Evolutionary conservation across 148 eudicot species (phyloP).

Genomic region (Fallopia convolvulus): DNA sequence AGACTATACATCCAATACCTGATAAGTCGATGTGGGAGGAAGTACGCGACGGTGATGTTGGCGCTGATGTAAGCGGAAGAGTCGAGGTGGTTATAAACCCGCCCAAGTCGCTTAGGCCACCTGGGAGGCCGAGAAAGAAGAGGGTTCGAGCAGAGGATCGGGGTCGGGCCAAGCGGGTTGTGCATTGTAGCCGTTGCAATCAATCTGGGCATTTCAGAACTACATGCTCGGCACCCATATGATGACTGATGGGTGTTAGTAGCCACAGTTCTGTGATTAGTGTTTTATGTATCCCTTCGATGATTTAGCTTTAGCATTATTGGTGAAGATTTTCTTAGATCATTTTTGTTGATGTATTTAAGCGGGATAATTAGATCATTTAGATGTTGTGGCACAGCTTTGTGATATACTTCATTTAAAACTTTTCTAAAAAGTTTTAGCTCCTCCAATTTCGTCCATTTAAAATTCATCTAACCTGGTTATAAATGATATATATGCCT

Average conservation of each 20-base stretch:
- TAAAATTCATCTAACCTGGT: too few relatives aligned
- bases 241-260: not conserved
- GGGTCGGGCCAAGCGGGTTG: constrained; percentile 45
- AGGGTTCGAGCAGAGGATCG: constrained; percentile 50
- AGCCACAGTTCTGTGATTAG: not conserved
- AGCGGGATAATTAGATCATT: not conserved
- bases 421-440: not conserved
- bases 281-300: not conserved
- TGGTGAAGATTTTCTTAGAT: not conserved
- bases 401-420: not conserved
- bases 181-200: constrained; percentile 61
- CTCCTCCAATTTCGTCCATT: too few relatives aligned
- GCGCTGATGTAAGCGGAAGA: constrained; percentile 8
- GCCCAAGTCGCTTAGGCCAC: constrained; percentile 47
- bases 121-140: constrained; percentile 50
- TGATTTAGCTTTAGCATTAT: not conserved
- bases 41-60: constrained; percentile 18
- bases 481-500: too few relatives aligned
- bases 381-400: not conserved
- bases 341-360: not conserved
- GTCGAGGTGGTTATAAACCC: constrained; percentile 32
- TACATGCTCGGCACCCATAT: constrained; percentile 45
- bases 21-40: constrained; percentile 41
- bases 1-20: constrained; percentile 46
- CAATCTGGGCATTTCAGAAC: constrained; percentile 69